phyloP scores from a whole-genome alignment of 805 yeast genomes.

The Lipomyces kockii region DNA sequence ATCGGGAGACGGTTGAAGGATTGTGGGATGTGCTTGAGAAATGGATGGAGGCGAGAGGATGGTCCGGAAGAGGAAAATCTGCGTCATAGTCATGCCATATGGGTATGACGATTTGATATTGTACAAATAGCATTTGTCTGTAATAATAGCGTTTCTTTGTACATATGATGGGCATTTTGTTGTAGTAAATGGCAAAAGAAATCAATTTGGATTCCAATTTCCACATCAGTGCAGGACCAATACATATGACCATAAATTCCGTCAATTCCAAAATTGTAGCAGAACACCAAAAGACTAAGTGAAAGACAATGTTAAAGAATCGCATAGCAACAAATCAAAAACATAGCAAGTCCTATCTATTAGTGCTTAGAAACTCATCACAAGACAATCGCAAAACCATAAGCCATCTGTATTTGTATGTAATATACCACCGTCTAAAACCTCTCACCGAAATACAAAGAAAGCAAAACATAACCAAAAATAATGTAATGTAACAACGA shows the following conservation, averaged over 20 bases:
- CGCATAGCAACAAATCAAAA: not conserved
- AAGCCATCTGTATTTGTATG: not conserved
- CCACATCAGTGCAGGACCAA: not conserved
- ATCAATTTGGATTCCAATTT: not conserved
- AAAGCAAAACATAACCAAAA: not conserved
- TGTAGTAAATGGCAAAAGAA: not conserved
- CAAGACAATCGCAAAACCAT: not conserved
- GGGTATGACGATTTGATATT: not conserved
- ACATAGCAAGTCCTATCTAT: not conserved
- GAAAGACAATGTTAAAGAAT: not conserved
- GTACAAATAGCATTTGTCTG: not conserved
- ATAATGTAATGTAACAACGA: not conserved
- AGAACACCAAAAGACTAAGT: not conserved
- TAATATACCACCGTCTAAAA: not conserved
- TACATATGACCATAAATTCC: not conserved
- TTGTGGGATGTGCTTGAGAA: conserved; percentile 86
- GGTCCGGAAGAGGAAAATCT: conserved; percentile 37
- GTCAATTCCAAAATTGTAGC: not conserved
- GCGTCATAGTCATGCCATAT: not conserved
- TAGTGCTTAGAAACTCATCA: not conserved
- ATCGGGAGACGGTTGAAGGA: conserved; percentile 79
- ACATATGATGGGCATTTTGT: not conserved
- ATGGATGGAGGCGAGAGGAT: conserved; percentile 71
- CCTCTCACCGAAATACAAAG: not conserved
- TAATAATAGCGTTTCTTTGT: not conserved